Conservation (phyloP, 1,139 yeast species). For the Yamadazyma trypodendri region DNA sequence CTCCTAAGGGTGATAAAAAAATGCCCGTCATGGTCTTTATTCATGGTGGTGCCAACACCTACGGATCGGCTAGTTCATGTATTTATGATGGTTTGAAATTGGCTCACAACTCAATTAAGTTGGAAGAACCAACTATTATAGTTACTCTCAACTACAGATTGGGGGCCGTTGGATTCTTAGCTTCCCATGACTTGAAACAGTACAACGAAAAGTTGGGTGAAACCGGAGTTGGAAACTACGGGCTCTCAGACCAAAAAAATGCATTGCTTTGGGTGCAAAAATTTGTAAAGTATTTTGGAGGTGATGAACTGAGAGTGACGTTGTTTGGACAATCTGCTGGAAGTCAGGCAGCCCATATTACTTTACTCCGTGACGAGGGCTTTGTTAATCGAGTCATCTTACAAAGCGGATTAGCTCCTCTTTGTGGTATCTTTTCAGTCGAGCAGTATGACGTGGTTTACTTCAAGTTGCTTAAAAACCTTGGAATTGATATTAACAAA, state of each 20-base stretch:
- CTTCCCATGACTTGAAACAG: constrained; percentile 6
- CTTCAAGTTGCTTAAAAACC: constrained; percentile 10
- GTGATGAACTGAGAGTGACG: constrained; percentile 7
- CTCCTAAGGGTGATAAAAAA: constrained; percentile 5
- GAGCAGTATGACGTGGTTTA: constrained; percentile 15
- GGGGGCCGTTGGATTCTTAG: constrained; percentile 11
- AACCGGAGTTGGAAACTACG: constrained; percentile 9
- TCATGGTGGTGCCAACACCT: constrained; percentile 17
- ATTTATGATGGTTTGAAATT: constrained; percentile 14
- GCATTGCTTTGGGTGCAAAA: constrained; percentile 9
- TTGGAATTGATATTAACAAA: constrained; percentile 10
- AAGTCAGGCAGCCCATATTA: constrained; percentile 12
- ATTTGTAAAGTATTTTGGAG: constrained; percentile 8
- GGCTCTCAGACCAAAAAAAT: constrained; percentile 10
- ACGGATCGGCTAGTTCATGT: constrained; percentile 13
- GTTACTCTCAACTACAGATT: constrained; percentile 10
- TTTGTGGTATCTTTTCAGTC: constrained; percentile 14
- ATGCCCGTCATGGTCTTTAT: constrained; percentile 16
- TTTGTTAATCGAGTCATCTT: constrained; percentile 13
- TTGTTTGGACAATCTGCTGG: constrained; percentile 13
- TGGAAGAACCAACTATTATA: constrained; percentile 10
- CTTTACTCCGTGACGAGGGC: constrained; percentile 9
- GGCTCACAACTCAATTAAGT: constrained; percentile 9
- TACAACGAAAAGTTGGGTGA: constrained; percentile 9
- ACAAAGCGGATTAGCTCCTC: constrained; percentile 16